Percentiles rank a stretch among this genome's conserved stretches.
These are phyloP conservation scores for Curvularia verruculosa DNA, from an alignment of 2,329 filamentous ascomycete genomes.

Conservation along the genomic window DNA sequence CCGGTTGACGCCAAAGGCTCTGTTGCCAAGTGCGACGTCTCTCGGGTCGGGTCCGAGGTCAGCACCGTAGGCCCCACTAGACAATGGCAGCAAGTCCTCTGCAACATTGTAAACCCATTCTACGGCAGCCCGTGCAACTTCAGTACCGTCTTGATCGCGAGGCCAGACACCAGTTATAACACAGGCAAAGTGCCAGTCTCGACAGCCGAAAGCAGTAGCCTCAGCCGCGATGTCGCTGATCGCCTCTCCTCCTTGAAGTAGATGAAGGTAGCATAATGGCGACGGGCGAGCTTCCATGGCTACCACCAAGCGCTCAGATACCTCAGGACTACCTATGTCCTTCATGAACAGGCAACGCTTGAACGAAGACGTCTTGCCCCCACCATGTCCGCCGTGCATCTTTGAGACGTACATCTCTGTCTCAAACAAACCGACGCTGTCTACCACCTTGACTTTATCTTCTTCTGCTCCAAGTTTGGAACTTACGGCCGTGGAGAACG, in stretches of 20 bases:
- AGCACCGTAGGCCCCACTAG: conserved; percentile 62
- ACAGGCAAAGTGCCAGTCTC: conserved; percentile 69
- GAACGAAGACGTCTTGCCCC: conserved; percentile 67
- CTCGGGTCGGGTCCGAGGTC: conserved; percentile 68
- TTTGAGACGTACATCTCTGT: conserved; percentile 65
- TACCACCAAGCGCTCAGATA: conserved; percentile 50
- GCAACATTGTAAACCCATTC: conserved; percentile 65
- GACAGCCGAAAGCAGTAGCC: conserved; percentile 66
- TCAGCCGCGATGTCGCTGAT: conserved; percentile 53
- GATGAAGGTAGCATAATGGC: conserved; percentile 65
- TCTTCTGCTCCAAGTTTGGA: conserved; percentile 41
- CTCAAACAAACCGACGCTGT: conserved; percentile 62
- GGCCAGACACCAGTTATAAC: conserved; percentile 68
- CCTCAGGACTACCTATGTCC: conserved; percentile 46
- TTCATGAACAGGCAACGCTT: conserved; percentile 69
- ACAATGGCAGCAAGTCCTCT: conserved; percentile 56
- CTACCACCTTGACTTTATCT: conserved; percentile 45
- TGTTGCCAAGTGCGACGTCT: conserved; percentile 58
- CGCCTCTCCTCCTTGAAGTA: conserved; percentile 65
- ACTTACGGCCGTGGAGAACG: neutral
- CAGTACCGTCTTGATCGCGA: conserved; percentile 58
- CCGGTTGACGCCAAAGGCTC: conserved; percentile 64
- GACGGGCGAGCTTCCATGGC: conserved; percentile 59
- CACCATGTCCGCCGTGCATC: conserved; percentile 65
- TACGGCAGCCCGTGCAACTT: conserved; percentile 48